Conservation (phyloP, 495 filamentous ascomycete genomes). For the Penicillium cataractarum region DNA sequence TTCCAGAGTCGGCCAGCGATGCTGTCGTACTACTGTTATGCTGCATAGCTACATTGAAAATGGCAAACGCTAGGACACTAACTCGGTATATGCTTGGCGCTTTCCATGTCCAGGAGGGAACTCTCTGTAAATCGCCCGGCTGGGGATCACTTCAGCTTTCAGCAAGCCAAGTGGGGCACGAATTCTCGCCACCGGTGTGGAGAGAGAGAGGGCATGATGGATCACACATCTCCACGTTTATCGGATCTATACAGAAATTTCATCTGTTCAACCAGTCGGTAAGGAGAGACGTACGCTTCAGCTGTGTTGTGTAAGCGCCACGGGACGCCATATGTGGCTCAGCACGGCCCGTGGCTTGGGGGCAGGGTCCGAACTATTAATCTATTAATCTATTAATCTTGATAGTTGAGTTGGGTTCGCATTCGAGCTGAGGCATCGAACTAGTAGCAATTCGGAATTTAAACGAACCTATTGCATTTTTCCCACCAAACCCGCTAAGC, state of each 20-base stretch:
- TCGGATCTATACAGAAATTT: not conserved
- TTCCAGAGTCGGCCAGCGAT: not conserved
- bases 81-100: not conserved
- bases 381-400: not conserved
- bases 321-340: slow-evolving; percentile 24
- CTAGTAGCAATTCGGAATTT: not conserved
- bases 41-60: not conserved
- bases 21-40: not conserved
- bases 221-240: not conserved
- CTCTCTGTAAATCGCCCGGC: not conserved
- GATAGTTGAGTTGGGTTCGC: not conserved
- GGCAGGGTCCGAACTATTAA: not conserved
- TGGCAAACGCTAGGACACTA: not conserved
- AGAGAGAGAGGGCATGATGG: not conserved
- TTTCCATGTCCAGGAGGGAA: no score
- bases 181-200: slow-evolving; percentile 6
- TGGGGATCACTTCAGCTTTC: slow-evolving; percentile 4
- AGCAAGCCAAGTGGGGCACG: slow-evolving; percentile 2
- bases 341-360: slow-evolving; percentile 16
- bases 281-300: slow-evolving; percentile 15
- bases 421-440: slow-evolving; percentile 5
- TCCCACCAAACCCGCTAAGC: not conserved
- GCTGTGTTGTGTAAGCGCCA: slow-evolving; percentile 23
- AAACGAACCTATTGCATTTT: not conserved
- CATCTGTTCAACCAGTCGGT: not conserved